Percentiles rank a stretch among this genome's conserved stretches.
phyloP scores from a whole-genome alignment of 768 basidiomycete species.

The Mycena capillaripes region DNA sequence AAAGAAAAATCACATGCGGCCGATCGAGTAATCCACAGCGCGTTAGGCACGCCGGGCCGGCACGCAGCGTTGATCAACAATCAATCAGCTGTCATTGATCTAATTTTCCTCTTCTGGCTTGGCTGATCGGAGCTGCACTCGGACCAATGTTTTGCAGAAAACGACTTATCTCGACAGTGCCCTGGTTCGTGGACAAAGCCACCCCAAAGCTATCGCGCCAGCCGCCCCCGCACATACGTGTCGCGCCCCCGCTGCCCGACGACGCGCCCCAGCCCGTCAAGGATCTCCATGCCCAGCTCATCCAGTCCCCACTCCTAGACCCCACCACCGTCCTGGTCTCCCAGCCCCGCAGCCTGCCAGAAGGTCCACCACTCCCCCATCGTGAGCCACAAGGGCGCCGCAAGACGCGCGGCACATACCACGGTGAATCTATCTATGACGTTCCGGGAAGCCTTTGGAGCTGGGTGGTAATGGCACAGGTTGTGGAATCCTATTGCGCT shows the following conservation, averaged over 20 bases:
- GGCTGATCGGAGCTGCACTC: too few relatives aligned
- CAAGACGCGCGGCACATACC: constrained; percentile 75
- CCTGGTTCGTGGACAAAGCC: constrained; percentile 80
- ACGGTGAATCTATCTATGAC: constrained; percentile 71
- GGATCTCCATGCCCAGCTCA: constrained; percentile 69
- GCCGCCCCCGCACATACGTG: constrained; percentile 46
- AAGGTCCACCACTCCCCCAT: constrained; percentile 73
- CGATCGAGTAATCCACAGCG: too few relatives aligned
- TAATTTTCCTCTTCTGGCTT: too few relatives aligned
- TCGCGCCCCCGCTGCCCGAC: constrained; percentile 60
- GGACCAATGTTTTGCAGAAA: constrained; percentile 20
- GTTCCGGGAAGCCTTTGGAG: constrained; percentile 75
- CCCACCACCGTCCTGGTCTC: constrained; percentile 67
- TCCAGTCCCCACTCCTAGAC: constrained; percentile 79
- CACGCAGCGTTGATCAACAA: too few relatives aligned
- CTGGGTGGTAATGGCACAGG: constrained; percentile 84
- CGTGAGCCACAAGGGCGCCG: constrained; percentile 72
- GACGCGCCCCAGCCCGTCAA: constrained; percentile 67
- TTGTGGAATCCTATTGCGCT: constrained; percentile 49
- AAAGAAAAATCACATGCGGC: not conserved
- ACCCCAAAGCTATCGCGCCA: constrained; percentile 35
- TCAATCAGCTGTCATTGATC: too few relatives aligned
- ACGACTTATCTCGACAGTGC: constrained; percentile 45
- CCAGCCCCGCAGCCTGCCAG: constrained; percentile 61
- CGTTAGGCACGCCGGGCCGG: too few relatives aligned